Percentiles rank a stretch among this genome's conserved stretches.
Evolutionary conservation across 2,329 filamentous ascomycete genomes (phyloP).

Genomic region (Xylariaceae sp.): DNA sequence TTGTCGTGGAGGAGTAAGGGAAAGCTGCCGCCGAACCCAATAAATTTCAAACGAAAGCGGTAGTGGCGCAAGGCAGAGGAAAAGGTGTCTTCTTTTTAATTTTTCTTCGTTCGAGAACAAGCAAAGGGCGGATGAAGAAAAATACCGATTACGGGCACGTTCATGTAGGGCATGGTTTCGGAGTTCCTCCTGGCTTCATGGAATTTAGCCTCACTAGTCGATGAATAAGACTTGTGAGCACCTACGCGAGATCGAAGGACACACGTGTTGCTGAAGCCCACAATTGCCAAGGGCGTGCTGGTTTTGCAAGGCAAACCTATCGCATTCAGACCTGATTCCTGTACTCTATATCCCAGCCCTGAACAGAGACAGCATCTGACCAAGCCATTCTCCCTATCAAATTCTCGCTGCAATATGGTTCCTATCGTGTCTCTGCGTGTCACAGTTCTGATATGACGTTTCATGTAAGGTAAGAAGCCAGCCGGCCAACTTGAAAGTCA

Average conservation of each 20-base stretch:
- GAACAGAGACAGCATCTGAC: background rate
- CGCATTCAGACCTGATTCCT: background rate
- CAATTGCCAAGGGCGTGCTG: background rate
- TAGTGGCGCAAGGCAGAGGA: constrained; percentile 23
- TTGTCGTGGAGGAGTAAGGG: constrained; percentile 70
- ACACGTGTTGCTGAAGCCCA: constrained; percentile 7
- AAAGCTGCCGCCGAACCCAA: constrained; percentile 6
- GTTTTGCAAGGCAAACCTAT: constrained; percentile 1
- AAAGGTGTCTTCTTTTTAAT: constrained; percentile 20
- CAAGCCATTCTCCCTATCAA: background rate
- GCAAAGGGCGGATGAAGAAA: constrained; percentile 17
- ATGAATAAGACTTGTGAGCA: constrained; percentile 37
- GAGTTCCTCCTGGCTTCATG: constrained; percentile 39
- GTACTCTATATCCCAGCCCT: background rate
- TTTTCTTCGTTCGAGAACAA: constrained; percentile 9
- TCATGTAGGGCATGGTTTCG: constrained; percentile 42
- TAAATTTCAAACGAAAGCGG: constrained; percentile 10
- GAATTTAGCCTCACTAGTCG: constrained; percentile 40
- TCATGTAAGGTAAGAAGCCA: background rate
- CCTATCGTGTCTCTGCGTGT: background rate
- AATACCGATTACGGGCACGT: constrained; percentile 32
- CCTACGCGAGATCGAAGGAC: constrained; percentile 16
- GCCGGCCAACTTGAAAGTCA: constrained; percentile 5
- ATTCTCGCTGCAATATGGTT: background rate
- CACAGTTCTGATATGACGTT: constrained; percentile 1